Base-by-base conservation (phyloP, 441 rosid genomes). In the Erodium texanum region DNA sequence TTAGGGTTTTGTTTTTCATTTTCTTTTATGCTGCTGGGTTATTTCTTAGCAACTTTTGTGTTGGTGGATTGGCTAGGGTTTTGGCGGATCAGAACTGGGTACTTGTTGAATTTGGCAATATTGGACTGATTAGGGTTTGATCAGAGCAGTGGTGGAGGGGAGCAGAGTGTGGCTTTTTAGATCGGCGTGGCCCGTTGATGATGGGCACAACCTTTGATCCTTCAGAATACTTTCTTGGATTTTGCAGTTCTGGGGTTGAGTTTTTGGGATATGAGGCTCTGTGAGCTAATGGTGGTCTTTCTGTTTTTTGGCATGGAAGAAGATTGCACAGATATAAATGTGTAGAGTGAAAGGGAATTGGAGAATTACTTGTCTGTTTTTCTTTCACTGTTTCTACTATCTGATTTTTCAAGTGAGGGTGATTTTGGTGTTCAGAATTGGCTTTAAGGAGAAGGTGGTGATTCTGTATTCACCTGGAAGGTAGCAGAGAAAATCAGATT, bases 231-330 rank as follows among this genome's bases (percentile, higher is more conserved):
- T 75, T 70, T 66, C 54, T 66, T 70, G 65, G 68, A 65, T 72
- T 76, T 69, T 69, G 54, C 74, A 19, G 74, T 58, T 73, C 14
- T 62, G 41, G 66, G 36, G 34, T 38, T 66, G 77, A 59, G 66
- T 10, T 52, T 14, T 64, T 68, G 48, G 58, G 76, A 70, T 72
- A 24, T 77, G 74, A 76, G 74, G 45, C 38, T 71, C 73, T 56
- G 9, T 71, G 27, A 71, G 69, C 38, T 69, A 54, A 67, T 68
- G 72, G 56, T 68, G 19, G n/a, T 27, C 75, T 66, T 72, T 78
- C 52, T 73, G 66, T 61, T 45, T 63, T 73, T 71, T 74, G 76
- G 65, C 64, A 83, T 79, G 84, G 81, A 75, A 76, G 86, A 81
- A 74, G 79, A 83, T 76, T 77, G 83, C 78, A 32, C 71, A 14